Conservation (phyloP, 2,329 filamentous ascomycete genomes). For the Chaetothyriales sp. region DNA sequence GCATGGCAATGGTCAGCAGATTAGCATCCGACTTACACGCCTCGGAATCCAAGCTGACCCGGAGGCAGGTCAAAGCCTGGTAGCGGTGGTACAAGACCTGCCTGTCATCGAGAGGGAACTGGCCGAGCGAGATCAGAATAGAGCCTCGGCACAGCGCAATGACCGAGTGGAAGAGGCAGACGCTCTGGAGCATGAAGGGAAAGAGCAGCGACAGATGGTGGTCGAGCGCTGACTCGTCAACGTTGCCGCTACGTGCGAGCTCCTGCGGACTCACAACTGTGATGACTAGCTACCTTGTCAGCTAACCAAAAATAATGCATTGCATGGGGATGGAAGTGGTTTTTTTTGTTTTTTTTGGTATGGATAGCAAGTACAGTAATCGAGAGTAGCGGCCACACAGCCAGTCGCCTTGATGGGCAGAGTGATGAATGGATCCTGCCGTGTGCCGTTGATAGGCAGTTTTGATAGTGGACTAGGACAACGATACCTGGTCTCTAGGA, state of each 20-base stretch:
- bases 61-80: slow-evolving; percentile 11
- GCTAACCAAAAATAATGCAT: slow-evolving; percentile 6
- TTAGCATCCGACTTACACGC: slow-evolving; percentile 8
- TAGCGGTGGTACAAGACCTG: slow-evolving; percentile 15
- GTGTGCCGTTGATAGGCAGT: slow-evolving; percentile 10
- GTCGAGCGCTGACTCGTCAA: slow-evolving; percentile 4
- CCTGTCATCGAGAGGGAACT: slow-evolving; percentile 8
- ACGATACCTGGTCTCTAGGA: not conserved
- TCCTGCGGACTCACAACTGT: slow-evolving; percentile 1
- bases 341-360: too few species aligned
- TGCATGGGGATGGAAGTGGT: too few species aligned
- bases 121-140: slow-evolving; percentile 10
- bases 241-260: not conserved
- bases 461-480: slow-evolving; percentile 7
- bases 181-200: slow-evolving; percentile 12
- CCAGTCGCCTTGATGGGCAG: slow-evolving; percentile 12
- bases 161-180: slow-evolving; percentile 14
- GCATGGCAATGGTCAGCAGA: slow-evolving; percentile 12
- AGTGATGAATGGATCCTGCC: slow-evolving; percentile 9
- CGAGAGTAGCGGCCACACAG: slow-evolving; percentile 8
- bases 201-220: slow-evolving; percentile 14
- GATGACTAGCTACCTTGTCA: not conserved
- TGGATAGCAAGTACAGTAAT: slow-evolving; percentile 4
- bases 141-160: slow-evolving; percentile 14
- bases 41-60: slow-evolving; percentile 5